Base-by-base conservation (phyloP, 1,284 basidiomycete species). In the Vanrija humicola region DNA sequence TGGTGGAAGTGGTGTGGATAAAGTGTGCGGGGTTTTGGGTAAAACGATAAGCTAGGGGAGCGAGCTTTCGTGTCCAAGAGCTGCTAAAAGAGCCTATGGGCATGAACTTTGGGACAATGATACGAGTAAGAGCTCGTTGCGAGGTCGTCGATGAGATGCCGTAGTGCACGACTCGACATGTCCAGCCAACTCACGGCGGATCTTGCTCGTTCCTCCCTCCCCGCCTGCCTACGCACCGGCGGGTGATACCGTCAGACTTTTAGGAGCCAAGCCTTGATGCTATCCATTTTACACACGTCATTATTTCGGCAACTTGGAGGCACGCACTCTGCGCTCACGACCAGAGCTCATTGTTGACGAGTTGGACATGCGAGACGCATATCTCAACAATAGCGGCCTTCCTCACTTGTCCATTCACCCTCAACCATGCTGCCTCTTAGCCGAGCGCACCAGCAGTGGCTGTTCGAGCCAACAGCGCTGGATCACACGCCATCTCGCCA, bases 371-470 rank as follows among this genome's bases (percentile, higher is more conserved):
- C 1, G 10, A 28, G 28, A 34, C 34, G 34, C 34, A 34, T 5
- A 34, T 12, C 34, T 5, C 12, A 12, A 34, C 40, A n/a, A 42
- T n/a, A 7, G 16, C 14, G 4, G 8, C 40, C 7, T 14, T 21
- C 19, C 40, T 21, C n/a, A 42, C 40, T 42, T n/a, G n/a, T 43
- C 18, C 34, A 34, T 34, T 34, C 43, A 23, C 43, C 28, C 29
- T 28, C 12, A 14, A 34, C 56, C 4, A 74, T 74, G 72, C 59
- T 67, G 12, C 38, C 54, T 7, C 61, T 73, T 1, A 48, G 58
- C 6, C 52, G 47, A 16, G 64, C 57, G 9, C 67, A 72, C 38
- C 21, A 55, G 38, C 72, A 75, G 57, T 75, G 73, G 73, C 44
- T 70, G 7, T 75, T 73, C 52, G 16, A 53, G 1, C 43, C 48